Percentiles rank a stretch among this genome's conserved stretches.
These are phyloP conservation scores for Chondrus crispus DNA, from an alignment of 23 red algal genomes.

Conservation along the genomic window DNA sequence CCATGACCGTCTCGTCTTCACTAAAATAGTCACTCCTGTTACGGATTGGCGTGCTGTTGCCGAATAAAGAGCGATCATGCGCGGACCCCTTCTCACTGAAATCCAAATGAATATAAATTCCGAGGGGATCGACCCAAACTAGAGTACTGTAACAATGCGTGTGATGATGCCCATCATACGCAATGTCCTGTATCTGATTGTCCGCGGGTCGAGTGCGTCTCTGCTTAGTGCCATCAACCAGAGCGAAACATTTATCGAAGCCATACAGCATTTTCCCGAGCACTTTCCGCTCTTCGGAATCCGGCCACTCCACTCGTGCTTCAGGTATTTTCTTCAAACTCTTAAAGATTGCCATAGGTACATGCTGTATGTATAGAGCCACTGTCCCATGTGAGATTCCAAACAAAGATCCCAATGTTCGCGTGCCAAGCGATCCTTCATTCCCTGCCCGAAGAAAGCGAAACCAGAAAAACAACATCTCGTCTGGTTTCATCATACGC, in stretches of 20 bases:
- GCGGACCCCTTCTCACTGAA: background rate
- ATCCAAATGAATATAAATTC: background rate
- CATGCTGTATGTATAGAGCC: background rate
- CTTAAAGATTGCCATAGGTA: background rate
- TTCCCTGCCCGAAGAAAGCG: background rate
- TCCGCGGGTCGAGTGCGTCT: background rate
- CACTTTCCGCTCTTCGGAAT: background rate
- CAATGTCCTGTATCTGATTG: background rate
- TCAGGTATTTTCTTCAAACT: background rate
- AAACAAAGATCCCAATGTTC: background rate
- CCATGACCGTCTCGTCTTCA: background rate
- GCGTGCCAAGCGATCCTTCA: background rate
- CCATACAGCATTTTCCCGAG: background rate
- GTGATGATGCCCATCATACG: background rate
- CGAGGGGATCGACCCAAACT: background rate
- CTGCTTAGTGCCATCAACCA: background rate
- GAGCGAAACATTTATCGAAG: background rate
- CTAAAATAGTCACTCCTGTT: background rate
- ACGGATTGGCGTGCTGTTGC: background rate
- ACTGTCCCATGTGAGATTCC: background rate
- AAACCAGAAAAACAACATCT: background rate
- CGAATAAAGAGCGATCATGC: background rate
- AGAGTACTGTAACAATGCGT: background rate
- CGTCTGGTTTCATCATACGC: background rate
- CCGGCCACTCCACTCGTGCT: background rate